Conservation (phyloP, 352 stramenopile species). For the Phytopythium kandeliae region DNA sequence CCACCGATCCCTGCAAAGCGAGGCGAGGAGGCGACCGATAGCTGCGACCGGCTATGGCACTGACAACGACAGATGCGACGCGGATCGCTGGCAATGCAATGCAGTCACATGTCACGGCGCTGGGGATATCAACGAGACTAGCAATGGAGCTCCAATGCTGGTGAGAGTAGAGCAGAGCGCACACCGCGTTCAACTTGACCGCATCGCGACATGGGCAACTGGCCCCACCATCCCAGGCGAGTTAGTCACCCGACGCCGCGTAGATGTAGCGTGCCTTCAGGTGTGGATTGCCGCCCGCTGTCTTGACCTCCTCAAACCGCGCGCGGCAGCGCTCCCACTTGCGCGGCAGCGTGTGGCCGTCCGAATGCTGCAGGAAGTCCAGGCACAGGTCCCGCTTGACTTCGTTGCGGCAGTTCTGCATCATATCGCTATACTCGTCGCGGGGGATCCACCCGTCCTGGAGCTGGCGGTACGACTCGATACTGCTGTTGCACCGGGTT, state of each 20-base stretch:
- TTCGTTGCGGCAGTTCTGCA: constrained; percentile 15
- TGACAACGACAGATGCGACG: too few species aligned
- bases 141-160: too few species aligned
- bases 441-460: constrained; percentile 11
- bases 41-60: too few species aligned
- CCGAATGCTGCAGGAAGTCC: constrained; percentile 9
- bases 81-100: too few species aligned
- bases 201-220: too few species aligned
- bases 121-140: too few species aligned
- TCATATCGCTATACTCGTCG: constrained; percentile 9
- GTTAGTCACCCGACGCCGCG: not conserved
- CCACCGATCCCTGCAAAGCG: too few species aligned
- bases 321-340: constrained; percentile 13
- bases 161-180: too few species aligned
- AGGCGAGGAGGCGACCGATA: too few species aligned
- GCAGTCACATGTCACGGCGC: too few species aligned
- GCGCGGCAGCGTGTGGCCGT: constrained; percentile 9
- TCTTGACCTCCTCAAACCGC: constrained; percentile 1
- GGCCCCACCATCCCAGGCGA: not conserved
- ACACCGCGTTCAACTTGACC: too few species aligned
- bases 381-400: constrained; percentile 12
- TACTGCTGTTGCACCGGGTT: constrained; percentile 2
- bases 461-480: constrained; percentile 3
- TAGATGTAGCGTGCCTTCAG: not conserved
- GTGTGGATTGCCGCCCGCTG: not conserved